A percentile compares a stretch with the other conserved stretches of the same genome.
Conservation (phyloP, 306 rosid genomes). For the Cucumis cinereus region DNA sequence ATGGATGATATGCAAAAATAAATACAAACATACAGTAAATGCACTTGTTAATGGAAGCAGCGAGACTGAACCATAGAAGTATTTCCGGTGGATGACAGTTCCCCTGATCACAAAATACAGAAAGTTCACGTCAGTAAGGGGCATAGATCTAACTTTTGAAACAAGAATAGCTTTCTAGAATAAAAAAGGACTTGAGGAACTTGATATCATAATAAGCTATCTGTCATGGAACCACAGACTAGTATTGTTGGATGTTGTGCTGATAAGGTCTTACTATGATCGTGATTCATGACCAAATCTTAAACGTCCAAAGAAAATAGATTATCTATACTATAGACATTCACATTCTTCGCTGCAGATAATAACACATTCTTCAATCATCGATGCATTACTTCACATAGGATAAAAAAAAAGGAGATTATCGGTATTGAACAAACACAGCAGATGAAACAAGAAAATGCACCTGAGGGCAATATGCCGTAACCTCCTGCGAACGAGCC, state of each 20-base stretch:
- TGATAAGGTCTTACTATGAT: not conserved
- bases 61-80: constrained; percentile 55
- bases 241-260: not conserved
- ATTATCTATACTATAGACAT: not conserved
- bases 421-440: not conserved
- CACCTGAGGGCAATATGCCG: constrained; percentile 81
- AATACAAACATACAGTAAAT: constrained; percentile 50
- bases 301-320: not conserved
- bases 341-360: not conserved
- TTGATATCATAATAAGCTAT: not conserved
- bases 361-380: not conserved
- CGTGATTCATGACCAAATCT: not conserved
- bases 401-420: not conserved
- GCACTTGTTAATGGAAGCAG: constrained; percentile 72
- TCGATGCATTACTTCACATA: not conserved
- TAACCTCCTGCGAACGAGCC: constrained; percentile 75
- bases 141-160: not conserved
- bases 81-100: constrained; percentile 54
- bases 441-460: not conserved
- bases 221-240: not conserved
- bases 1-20: not conserved
- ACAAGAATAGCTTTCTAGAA: not conserved
- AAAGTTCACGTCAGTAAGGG: constrained; percentile 11
- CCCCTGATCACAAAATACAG: constrained; percentile 50
- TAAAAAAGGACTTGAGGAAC: not conserved